Conservation (phyloP, 164 flowering plant genomes). For the Echeveria elegans region DNA sequence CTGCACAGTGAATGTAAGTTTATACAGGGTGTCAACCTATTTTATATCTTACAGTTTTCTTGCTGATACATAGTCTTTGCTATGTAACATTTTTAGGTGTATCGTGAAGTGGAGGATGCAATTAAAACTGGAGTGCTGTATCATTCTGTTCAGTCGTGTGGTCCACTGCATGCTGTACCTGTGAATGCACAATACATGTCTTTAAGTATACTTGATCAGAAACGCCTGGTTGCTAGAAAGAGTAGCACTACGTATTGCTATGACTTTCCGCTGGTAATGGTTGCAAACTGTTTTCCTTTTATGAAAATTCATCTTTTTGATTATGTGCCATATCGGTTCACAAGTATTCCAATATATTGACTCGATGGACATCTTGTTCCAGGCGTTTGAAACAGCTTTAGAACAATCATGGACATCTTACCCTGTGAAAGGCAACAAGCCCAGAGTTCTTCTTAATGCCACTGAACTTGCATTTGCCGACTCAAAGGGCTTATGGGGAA, state of each 20-base stretch:
- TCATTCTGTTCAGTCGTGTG: slow-evolving; percentile 41
- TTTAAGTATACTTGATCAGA: slow-evolving; percentile 63
- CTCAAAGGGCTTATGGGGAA: slow-evolving; percentile 65
- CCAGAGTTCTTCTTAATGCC: slow-evolving; percentile 48
- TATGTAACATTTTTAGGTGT: slow-evolving; percentile 41
- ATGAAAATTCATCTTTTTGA: neutral
- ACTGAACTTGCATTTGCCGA: slow-evolving; percentile 72
- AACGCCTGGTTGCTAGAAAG: slow-evolving; percentile 81
- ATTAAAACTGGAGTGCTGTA: slow-evolving; percentile 47
- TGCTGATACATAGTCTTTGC: slow-evolving; percentile 3
- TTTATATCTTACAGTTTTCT: neutral
- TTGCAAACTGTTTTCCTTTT: neutral
- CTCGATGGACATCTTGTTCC: slow-evolving; percentile 19
- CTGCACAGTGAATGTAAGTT: slow-evolving; percentile 84
- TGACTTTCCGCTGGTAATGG: slow-evolving; percentile 85
- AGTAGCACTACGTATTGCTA: slow-evolving; percentile 97
- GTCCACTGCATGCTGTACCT: slow-evolving; percentile 66
- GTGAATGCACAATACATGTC: slow-evolving; percentile 69
- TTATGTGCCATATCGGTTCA: no score
- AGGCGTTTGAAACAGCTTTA: slow-evolving; percentile 92
- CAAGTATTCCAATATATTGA: no score
- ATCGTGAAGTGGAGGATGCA: slow-evolving; percentile 76
- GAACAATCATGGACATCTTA: slow-evolving; percentile 56
- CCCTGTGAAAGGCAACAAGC: slow-evolving; percentile 23
- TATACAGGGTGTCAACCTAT: no score